Percentiles rank a stretch among this genome's conserved stretches.
Evolutionary conservation across 768 basidiomycete species (phyloP).

Genomic region (Pisolithus tinctorius): DNA sequence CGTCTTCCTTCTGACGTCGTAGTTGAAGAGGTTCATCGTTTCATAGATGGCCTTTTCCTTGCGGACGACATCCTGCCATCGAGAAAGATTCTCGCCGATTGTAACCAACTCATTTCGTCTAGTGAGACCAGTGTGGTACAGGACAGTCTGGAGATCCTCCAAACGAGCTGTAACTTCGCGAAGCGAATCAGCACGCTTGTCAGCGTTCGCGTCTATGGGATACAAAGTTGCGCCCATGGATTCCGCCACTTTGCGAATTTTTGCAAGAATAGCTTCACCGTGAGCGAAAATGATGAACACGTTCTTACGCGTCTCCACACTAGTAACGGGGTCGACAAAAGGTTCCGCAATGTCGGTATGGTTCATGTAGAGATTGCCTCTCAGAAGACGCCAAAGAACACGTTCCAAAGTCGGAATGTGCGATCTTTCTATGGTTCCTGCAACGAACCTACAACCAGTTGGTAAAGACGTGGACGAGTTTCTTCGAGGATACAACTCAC

Average conservation of each 20-base stretch:
- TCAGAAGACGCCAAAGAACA: constrained; percentile 94
- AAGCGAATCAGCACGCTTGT: constrained; percentile 86
- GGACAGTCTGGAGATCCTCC: constrained; percentile 83
- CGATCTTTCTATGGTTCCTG: constrained; percentile 91
- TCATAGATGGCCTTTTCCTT: constrained; percentile 97
- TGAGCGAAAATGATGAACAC: constrained; percentile 99
- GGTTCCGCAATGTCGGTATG: constrained; percentile 91
- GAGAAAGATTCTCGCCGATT: constrained; percentile 77
- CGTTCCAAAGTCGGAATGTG: constrained; percentile 93
- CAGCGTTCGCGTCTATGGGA: constrained; percentile 90
- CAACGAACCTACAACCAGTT: constrained; percentile 64
- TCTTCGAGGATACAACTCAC: constrained; percentile 34
- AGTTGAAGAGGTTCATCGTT: constrained; percentile 92
- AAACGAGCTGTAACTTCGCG: constrained; percentile 83
- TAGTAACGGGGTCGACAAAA: constrained; percentile 82
- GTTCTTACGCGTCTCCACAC: constrained; percentile 86
- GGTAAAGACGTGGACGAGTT: background rate
- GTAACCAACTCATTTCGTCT: constrained; percentile 77
- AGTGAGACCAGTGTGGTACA: constrained; percentile 84
- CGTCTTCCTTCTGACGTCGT: constrained; percentile 89
- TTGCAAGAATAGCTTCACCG: constrained; percentile 83
- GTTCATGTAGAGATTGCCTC: constrained; percentile 99
- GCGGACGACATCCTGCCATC: constrained; percentile 90
- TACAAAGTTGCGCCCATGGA: constrained; percentile 98
- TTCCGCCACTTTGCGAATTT: constrained; percentile 97